A percentile compares a stretch with the other conserved stretches of the same genome.
Evolutionary conservation across 768 basidiomycete genomes (phyloP).

Genomic region (Boletus pseudopeckii): DNA sequence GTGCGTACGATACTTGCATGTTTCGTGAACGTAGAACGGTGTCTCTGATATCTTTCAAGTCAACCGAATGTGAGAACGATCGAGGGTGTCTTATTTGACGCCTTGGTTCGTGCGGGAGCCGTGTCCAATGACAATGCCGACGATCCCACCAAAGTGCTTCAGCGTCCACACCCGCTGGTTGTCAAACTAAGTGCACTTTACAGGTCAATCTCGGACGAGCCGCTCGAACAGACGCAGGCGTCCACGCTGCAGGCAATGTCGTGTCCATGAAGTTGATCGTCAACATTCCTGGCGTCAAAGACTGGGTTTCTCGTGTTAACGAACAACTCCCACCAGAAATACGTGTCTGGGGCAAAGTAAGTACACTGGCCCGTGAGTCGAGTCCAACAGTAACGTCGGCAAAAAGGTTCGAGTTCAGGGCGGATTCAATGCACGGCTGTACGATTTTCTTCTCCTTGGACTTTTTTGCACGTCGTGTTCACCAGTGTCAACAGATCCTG

Average conservation of each 20-base stretch:
- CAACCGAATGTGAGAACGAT: constrained; percentile 77
- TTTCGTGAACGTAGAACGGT: too few relatives aligned
- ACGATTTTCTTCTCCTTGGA: constrained; percentile 14
- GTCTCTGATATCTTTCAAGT: constrained; percentile 33
- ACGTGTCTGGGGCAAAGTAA: constrained; percentile 84
- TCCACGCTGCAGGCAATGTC: constrained; percentile 94
- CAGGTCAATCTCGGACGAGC: constrained; percentile 84
- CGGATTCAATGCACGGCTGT: constrained; percentile 80
- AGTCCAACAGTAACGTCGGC: neutral
- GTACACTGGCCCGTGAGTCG: constrained; percentile 28
- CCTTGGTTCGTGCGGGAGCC: constrained; percentile 84
- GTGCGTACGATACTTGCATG: constrained; percentile 45
- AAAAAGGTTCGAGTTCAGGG: constrained; percentile 66
- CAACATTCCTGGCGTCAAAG: constrained; percentile 63
- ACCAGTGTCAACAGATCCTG: constrained; percentile 54
- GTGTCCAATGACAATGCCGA: constrained; percentile 94
- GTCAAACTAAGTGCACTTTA: neutral
- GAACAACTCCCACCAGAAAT: constrained; percentile 87
- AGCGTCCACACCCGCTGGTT: neutral
- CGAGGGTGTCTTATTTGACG: constrained; percentile 85
- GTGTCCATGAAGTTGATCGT: constrained; percentile 90
- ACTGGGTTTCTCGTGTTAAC: constrained; percentile 75
- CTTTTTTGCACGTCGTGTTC: neutral
- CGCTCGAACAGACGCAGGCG: constrained; percentile 95
- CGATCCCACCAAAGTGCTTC: constrained; percentile 76